Evolutionary conservation across 345 rosid species (phyloP), one percentile per base, ranked within the genome.

Genomic region (Ailanthus altissimus): DNA sequence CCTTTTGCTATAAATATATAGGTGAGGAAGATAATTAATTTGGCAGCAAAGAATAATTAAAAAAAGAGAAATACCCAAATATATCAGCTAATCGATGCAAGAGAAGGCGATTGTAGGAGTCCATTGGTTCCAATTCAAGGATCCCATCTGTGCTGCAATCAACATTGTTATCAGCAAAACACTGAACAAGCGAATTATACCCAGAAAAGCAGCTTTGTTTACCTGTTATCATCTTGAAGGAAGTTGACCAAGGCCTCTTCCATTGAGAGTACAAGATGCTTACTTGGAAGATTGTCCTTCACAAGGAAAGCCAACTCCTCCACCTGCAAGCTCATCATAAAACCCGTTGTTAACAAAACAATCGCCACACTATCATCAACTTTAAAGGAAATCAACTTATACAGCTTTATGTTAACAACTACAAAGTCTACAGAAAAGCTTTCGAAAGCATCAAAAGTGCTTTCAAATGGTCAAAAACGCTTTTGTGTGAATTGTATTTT

Each of bases 71-170:
- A 11, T 84, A 89, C 94, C 94, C 94, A 75, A 90, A 90, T 76
- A 89, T 88, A 70, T 91, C 94, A 32, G 93, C 94, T 57, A 91
- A 83, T 0, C 89, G 87, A 83, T 89, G 94, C 83, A 89, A 43
- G 36, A 90, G 91, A 75, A 89, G 92, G 13, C 94, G 91, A 57
- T 72, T 86, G 75, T 90, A 90, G 16, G 94, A 72, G 77, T 86
- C 84, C 94, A 89, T 89, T 23, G 94, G 91, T 80, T 90, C 90
- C 87, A 90, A 79, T 76, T 90, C 89, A 21, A 89, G 81, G 54
- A 86, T 65, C 75, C 85, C 89, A 70, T 88, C 88, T 72, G 83
- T 63, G 73, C 94, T 90, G 89, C 83, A 81, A 57, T 56, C 58
- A 75, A 68, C 10, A 69, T 51, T 40, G 53, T 67, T 70, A 14